Base-by-base conservation (phyloP, 805 yeast genomes). In the Ogataea nakhonphanomensis region DNA sequence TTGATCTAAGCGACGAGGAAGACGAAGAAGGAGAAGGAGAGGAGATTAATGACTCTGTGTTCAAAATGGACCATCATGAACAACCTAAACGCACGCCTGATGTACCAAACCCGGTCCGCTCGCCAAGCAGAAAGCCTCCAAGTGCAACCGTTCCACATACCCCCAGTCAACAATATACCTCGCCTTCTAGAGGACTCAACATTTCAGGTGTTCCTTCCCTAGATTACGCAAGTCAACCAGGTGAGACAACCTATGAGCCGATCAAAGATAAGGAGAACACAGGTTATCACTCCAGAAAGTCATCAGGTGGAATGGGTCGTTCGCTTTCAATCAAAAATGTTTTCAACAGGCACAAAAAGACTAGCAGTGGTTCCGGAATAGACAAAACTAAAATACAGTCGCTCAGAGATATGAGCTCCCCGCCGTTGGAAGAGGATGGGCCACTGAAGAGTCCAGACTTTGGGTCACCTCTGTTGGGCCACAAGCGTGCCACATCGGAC, bases 321-420 rank as follows among this genome's bases (percentile, higher is more conserved):
- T 49, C 59, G 3, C 33, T 56, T 20, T 54, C 59, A 1, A 42
- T 57, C 17, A 51, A 48, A 28, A 50, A 46, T 14, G 53, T 48
- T 7, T 50, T 50, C 31, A 44, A 46, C 27, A 51, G 64, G 27
- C 62, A 59, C 43, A 55, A 52, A 38, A 58, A 59, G 36, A 49
- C 53, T 30, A 47, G 25, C n/a, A 31, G 33, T 20, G 49, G 38
- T 13, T 9, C 31, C n/a, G 39, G 38, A 10, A 28, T 23, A 14
- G 53, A 48, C 2, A 38, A 34, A 7, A 44, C 44, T 12, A 49
- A 33, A 33, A 43, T 42, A 13, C 48, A 35, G 26, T 44, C 51
- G 3, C 28, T 49, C 24, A 42, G 50, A 17, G 50, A 46, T 17
- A 41, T 42, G n/a, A 29, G 29, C 8, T 49, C 55, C 11, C 49